phyloP scores from a whole-genome alignment of 768 basidiomycete genomes.

The Tylopilus balloui region DNA sequence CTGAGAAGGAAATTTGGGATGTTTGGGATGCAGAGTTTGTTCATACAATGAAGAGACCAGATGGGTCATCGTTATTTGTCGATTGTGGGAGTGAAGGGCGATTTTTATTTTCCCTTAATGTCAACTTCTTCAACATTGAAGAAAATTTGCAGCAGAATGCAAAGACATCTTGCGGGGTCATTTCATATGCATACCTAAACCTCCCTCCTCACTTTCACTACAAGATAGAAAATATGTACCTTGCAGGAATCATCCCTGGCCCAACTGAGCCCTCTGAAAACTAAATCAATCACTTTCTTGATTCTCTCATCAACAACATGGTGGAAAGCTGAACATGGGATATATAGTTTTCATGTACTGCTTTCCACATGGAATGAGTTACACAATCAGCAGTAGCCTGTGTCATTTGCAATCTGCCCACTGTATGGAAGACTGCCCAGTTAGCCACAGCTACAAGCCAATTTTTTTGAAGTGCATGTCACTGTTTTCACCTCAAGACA shows the following conservation, averaged over 20 bases:
- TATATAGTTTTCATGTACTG: background rate
- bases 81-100: constrained; percentile 7
- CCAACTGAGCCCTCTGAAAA: constrained; percentile 25
- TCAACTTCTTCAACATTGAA: constrained; percentile 36
- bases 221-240: constrained; percentile 29
- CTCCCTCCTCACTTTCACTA: constrained; percentile 13
- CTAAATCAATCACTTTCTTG: constrained; percentile 29
- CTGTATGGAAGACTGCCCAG: constrained; percentile 24
- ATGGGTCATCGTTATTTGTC: constrained; percentile 14
- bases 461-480: constrained; percentile 32
- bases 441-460: constrained; percentile 20
- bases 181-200: constrained; percentile 33
- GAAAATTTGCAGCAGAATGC: constrained; percentile 23
- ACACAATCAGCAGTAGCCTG: constrained; percentile 11
- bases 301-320: constrained; percentile 30
- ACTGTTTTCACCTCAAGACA: constrained; percentile 10
- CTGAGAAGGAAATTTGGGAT: background rate
- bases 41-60: constrained; percentile 5
- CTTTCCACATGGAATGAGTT: too few relatives aligned
- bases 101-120: constrained; percentile 23
- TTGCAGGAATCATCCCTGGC: constrained; percentile 30
- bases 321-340: constrained; percentile 1
- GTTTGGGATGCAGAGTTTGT: constrained; percentile 3
- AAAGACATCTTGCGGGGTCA: constrained; percentile 28
- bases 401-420: constrained; percentile 31